These are phyloP conservation scores for Echria macrotheca DNA, from an alignment of 495 filamentous ascomycete genomes.

Conservation along the genomic window DNA sequence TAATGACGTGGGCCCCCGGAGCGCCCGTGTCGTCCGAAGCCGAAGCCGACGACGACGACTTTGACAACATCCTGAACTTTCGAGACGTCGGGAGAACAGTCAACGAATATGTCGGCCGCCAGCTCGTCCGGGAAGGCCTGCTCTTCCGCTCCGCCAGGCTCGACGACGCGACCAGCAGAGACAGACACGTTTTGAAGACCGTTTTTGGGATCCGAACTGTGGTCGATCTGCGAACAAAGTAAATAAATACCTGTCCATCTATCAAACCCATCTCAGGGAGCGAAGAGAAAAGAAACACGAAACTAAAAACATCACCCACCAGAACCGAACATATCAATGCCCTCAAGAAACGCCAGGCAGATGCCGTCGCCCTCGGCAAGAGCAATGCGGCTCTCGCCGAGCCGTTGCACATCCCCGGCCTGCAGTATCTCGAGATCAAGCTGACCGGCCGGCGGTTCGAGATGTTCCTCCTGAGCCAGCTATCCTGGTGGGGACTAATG, in stretches of 20 bases:
- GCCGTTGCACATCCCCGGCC: slow-evolving; percentile 52
- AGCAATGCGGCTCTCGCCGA: slow-evolving; percentile 38
- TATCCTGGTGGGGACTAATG: slow-evolving; percentile 65
- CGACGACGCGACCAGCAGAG: slow-evolving; percentile 65
- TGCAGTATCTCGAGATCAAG: slow-evolving; percentile 58
- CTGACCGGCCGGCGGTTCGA: slow-evolving; percentile 71
- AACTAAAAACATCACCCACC: too few relatives aligned
- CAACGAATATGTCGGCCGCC: slow-evolving; percentile 54
- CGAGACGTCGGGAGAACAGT: slow-evolving; percentile 75
- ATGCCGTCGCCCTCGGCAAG: slow-evolving; percentile 35
- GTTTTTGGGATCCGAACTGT: slow-evolving; percentile 63
- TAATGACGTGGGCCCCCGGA: too few relatives aligned
- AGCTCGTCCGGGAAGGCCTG: slow-evolving; percentile 60
- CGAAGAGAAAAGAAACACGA: too few relatives aligned
- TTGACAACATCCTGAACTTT: slow-evolving; percentile 74
- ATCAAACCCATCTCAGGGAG: too few relatives aligned
- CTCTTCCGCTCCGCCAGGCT: slow-evolving; percentile 69
- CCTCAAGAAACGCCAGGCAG: slow-evolving; percentile 54
- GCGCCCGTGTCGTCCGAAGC: too few relatives aligned
- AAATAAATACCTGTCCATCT: slow-evolving; percentile 14
- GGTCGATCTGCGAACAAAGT: slow-evolving; percentile 74
- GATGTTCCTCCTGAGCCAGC: slow-evolving; percentile 56
- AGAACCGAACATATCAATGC: slow-evolving; percentile 66
- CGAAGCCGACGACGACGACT: slow-evolving; percentile 21
- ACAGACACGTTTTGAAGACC: slow-evolving; percentile 53